Evolutionary conservation across 306 rosid species (phyloP).

Genomic region (Biancaea sappan): DNA sequence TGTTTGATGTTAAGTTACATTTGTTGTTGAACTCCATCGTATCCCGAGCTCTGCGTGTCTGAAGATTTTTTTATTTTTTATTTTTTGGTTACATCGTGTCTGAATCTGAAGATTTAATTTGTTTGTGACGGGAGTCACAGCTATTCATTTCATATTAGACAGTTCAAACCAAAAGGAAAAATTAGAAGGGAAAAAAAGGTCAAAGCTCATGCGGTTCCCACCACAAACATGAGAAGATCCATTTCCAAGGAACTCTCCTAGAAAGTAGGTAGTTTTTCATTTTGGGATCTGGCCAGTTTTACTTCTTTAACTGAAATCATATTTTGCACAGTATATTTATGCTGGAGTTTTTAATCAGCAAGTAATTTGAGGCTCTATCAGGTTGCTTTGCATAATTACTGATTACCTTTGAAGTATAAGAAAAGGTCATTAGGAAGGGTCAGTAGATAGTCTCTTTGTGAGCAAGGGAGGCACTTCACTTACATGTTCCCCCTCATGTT

Average conservation of each 20-base stretch:
- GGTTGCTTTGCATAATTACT: not conserved
- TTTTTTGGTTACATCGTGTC: no score
- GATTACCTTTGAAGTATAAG: not conserved
- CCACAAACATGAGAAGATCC: no score
- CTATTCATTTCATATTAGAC: no score
- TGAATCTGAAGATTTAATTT: no score
- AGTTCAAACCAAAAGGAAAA: no score
- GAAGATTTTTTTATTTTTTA: no score
- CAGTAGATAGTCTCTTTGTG: not conserved
- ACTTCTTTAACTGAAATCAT: not conserved
- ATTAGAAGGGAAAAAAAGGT: no score
- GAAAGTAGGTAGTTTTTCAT: not conserved
- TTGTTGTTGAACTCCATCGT: not conserved
- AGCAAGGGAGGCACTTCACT: no score
- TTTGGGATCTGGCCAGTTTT: not conserved
- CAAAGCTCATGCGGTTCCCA: no score
- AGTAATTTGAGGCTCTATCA: not conserved
- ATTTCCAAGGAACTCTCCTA: not conserved
- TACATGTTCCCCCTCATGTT: no score
- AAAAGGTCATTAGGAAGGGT: not conserved
- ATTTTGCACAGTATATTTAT: not conserved
- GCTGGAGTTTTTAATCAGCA: not conserved
- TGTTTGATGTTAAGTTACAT: not conserved
- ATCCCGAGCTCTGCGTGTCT: not conserved
- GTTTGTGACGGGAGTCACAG: no score